Evolutionary conservation across 352 stramenopile genomes (phyloP).

Genomic region (Globisporangium yorkense): DNA sequence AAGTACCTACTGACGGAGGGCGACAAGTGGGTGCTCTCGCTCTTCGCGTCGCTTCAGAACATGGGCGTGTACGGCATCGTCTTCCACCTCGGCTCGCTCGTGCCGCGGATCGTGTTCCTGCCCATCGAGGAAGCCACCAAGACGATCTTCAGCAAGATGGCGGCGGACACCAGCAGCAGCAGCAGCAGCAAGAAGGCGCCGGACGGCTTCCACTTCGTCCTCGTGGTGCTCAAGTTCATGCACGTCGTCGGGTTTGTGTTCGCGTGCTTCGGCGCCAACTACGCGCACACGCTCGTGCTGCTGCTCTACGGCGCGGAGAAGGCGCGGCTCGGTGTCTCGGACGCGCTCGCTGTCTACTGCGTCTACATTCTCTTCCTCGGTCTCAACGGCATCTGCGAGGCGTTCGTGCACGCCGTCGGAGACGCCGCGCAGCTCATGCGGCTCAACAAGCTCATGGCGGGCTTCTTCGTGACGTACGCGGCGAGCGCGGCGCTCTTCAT

Average conservation of each 20-base stretch:
- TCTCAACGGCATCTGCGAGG: conserved; percentile 95
- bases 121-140: conserved; percentile 96
- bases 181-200: conserved; percentile 6
- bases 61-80: conserved; percentile 96
- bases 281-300: conserved; percentile 72
- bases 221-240: conserved; percentile 81
- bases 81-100: conserved; percentile 93
- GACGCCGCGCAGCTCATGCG: conserved; percentile 61
- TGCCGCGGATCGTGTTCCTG: conserved; percentile 93
- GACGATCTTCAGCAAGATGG: conserved; percentile 92
- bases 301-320: conserved; percentile 81
- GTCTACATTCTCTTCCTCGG: conserved; percentile 94
- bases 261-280: conserved; percentile 76
- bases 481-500: conserved; percentile 63
- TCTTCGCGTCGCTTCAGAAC: conserved; percentile 87
- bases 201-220: conserved; percentile 44
- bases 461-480: conserved; percentile 78
- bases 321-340: conserved; percentile 38
- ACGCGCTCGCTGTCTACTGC: conserved; percentile 81
- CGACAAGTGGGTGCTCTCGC: conserved; percentile 93
- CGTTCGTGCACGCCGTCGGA: conserved; percentile 91
- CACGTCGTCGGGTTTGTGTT: conserved; percentile 81
- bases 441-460: conserved; percentile 75
- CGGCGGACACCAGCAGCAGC: conserved; percentile 21
- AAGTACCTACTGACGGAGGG: conserved; percentile 97